phyloP scores from a whole-genome alignment of 2,329 filamentous ascomycete genomes.

The Fusarium sp. region DNA sequence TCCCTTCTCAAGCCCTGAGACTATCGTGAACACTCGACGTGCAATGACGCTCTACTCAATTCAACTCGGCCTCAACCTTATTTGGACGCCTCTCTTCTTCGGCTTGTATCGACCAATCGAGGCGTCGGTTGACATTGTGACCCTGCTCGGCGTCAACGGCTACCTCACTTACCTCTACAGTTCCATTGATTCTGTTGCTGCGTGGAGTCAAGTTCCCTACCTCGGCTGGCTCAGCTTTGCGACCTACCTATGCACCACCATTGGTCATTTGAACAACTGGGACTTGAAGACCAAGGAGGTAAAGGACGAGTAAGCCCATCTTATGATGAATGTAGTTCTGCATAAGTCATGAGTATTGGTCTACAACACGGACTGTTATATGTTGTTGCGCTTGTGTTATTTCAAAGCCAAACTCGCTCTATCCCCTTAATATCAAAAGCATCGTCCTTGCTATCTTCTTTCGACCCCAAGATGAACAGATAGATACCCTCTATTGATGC shows the following conservation, averaged over 20 bases:
- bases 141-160: conserved; percentile 75
- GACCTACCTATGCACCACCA: conserved; percentile 80
- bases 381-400: neutral
- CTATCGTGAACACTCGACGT: conserved; percentile 68
- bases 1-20: conserved; percentile 62
- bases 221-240: conserved; percentile 88
- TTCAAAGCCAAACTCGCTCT: neutral
- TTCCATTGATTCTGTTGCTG: conserved; percentile 75
- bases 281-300: conserved; percentile 53
- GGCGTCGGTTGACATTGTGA: conserved; percentile 79
- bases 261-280: conserved; percentile 76
- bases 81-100: conserved; percentile 96
- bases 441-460: neutral
- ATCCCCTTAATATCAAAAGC: conserved; percentile 6
- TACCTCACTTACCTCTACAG: conserved; percentile 83
- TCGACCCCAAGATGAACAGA: neutral
- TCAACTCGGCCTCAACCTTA: conserved; percentile 84
- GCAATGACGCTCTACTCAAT: conserved; percentile 85
- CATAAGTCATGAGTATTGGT: neutral
- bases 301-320: conserved; percentile 39
- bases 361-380: neutral
- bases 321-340: neutral
- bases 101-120: conserved; percentile 75
- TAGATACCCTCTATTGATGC: conserved; percentile 4
- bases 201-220: conserved; percentile 82